Base-by-base conservation (phyloP, 1,139 yeast species). In the Taphrina deformans region DNA sequence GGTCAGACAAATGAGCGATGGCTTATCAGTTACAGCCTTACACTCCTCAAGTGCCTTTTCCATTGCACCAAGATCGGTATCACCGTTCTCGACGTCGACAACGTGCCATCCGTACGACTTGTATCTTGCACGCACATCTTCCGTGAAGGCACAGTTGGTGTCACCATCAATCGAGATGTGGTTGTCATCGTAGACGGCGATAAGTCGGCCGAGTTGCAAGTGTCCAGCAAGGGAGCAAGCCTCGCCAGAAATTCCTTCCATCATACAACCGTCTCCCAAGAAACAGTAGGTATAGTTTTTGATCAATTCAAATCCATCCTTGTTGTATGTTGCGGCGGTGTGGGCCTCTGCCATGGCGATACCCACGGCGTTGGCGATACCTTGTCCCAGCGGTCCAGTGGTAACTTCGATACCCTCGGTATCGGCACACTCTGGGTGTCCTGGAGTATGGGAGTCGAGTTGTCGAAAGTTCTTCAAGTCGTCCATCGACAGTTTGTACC, bases 301-400 rank as follows among this genome's bases (percentile, higher is more conserved):
- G 67, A 90, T 83, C 70, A 89, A 73, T 65, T 83, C 79, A 79
- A 79, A 84, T 73, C 83, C 88, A 72, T 96, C 96, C 82, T 88
- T 89, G 87, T 93, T 92, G 85, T 87, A 93, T 71, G 88, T 87
- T 70, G 97, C 96, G 71, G 95, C 97, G 69, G 90, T 80, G 79
- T 92, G 95, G 71, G 86, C 85, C 80, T 90, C 96, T 69, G 97
- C 99, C 76, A 93, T 83, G 68, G 99, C 99, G 74, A 95, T 77
- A 80, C 99, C 99, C 73, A 93, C 97, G 66, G 97, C 98, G 77
- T 92, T 92, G 74, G 88, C 83, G 74, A 93, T 84, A 86, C 99
- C 99, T 82, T 93, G 99, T 77, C 99, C 99, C 74, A 93, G 85
- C 69, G 99, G 99, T 78, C 99, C 99, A 69, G 99, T 92, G 78